These are phyloP conservation scores for Breviolum minutum DNA, from an alignment of 73 alveolate genomes.

Conservation along the genomic window DNA sequence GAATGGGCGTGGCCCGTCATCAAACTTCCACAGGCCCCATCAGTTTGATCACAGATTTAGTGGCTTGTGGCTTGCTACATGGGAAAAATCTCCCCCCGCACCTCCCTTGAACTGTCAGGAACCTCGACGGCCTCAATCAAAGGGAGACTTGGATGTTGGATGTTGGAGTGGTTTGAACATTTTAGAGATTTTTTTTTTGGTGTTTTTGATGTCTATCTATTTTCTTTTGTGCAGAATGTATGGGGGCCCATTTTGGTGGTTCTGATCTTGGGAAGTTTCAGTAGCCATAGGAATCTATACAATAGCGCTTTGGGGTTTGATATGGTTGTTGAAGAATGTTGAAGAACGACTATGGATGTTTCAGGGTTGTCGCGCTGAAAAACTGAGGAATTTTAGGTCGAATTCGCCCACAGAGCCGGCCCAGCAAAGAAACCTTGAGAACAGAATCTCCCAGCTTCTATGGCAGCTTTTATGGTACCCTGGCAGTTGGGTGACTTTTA, in stretches of 20 bases:
- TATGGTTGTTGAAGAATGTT: too few relatives aligned
- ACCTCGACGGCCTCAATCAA: not conserved
- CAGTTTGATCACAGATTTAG: too few relatives aligned
- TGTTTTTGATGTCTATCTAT: not conserved
- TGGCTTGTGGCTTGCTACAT: too few relatives aligned
- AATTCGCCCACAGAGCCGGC: slow-evolving; percentile 19
- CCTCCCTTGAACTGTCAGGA: not conserved
- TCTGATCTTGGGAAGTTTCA: too few relatives aligned
- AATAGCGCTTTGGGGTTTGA: too few relatives aligned
- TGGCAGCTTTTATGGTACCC: not conserved
- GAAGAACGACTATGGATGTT: too few relatives aligned
- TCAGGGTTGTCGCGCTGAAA: too few relatives aligned
- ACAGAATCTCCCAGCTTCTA: slow-evolving; percentile 5
- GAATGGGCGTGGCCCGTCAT: not conserved
- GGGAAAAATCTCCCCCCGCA: too few relatives aligned
- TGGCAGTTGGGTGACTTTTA: too few relatives aligned
- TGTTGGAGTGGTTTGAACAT: not conserved
- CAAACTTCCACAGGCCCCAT: slow-evolving; percentile 14
- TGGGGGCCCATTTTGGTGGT: too few relatives aligned
- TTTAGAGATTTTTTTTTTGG: not conserved
- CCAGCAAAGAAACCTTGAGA: not conserved
- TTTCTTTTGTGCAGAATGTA: not conserved
- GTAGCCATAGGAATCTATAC: not conserved
- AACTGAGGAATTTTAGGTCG: slow-evolving; percentile 30
- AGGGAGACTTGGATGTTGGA: not conserved